phyloP scores from a whole-genome alignment of 129 eudicot species.

The Rutidosis leptorrhynchoides region DNA sequence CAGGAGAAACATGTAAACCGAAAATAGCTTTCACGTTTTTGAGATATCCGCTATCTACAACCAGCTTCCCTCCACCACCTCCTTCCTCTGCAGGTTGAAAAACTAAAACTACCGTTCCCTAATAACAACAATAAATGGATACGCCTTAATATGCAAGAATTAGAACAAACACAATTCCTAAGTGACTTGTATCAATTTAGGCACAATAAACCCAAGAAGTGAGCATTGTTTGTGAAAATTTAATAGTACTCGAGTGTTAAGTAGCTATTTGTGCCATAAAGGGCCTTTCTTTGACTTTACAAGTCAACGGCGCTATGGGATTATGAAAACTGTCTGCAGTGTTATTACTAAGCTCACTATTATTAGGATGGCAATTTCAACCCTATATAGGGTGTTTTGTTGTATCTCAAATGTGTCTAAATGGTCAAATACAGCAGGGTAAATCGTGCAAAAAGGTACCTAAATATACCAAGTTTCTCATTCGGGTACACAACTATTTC shows the following conservation, averaged over 20 bases:
- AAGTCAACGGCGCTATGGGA: not conserved
- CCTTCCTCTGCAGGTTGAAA: slow-evolving; percentile 84
- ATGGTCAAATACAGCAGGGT: not conserved
- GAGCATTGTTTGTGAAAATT: not conserved
- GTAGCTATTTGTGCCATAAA: not conserved
- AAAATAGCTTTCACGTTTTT: slow-evolving; percentile 63
- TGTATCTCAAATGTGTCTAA: not conserved
- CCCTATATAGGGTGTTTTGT: not conserved
- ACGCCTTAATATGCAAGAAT: too few species aligned
- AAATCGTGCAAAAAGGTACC: too few species aligned
- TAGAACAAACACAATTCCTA: too few species aligned
- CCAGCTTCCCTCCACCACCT: slow-evolving; percentile 62
- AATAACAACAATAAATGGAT: too few species aligned
- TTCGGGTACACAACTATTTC: too few species aligned
- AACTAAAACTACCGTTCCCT: slow-evolving; percentile 74
- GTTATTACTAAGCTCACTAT: not conserved
- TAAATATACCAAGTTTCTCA: too few species aligned
- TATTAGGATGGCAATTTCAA: not conserved
- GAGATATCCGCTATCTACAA: slow-evolving; percentile 50
- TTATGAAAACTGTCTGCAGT: not conserved
- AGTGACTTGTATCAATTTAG: too few species aligned
- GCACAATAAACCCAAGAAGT: not conserved
- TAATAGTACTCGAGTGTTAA: not conserved
- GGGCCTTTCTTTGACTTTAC: not conserved
- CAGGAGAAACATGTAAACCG: slow-evolving; percentile 49